Evolutionary conservation across 345 rosid genomes (phyloP), one percentile per base, ranked within the genome.

Genomic region (Eucalyptus curtisii): DNA sequence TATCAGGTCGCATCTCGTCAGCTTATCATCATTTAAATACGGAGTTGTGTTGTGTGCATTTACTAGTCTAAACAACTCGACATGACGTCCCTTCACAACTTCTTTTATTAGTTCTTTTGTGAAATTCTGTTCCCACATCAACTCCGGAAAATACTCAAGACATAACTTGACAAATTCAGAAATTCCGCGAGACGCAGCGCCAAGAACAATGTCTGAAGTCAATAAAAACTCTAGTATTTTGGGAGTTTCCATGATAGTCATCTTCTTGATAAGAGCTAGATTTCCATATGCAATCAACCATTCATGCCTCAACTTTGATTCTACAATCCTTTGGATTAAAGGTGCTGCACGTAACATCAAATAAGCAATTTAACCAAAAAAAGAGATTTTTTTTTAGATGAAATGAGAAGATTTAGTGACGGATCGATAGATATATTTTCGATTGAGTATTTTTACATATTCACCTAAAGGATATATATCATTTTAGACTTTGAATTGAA

Each of bases 1-100:
- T 9, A 64, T 59, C n/a, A 11, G 12, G 61, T 24, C 4, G 8
- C 55, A 2, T 8, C 30, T 55, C 25, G 16, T 49, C 17, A 3
- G 13, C 22, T 10, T 0, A 25, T 11, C 66, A 25, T 25, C 66
- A n/a, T 4, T n/a, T 19, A n/a, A n/a, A 13, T 13, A 4, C 14
- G 76, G 37, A n/a, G 8, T 7, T 7, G 5, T 3, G 5, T 0
- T 7, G 37, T 4, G 4, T n/a, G 20, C 5, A 5, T 7, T 64
- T 3, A 64, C 19, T 4, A 64, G 76, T 64, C 37, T 64, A 14
- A 64, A 64, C 8, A n/a, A 4, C 10, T 64, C 10, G 1, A 64
- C 76, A 64, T 64, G 76, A 4, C 76, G 76, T 64, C 76, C 19
- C 4, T 14, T n/a, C 76, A n/a, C 76, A 0, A 4, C 10, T 64